Percentiles rank a stretch among this genome's conserved stretches.
Conservation (phyloP, 2,329 filamentous ascomycete species). For the Westerdykella ornata region DNA sequence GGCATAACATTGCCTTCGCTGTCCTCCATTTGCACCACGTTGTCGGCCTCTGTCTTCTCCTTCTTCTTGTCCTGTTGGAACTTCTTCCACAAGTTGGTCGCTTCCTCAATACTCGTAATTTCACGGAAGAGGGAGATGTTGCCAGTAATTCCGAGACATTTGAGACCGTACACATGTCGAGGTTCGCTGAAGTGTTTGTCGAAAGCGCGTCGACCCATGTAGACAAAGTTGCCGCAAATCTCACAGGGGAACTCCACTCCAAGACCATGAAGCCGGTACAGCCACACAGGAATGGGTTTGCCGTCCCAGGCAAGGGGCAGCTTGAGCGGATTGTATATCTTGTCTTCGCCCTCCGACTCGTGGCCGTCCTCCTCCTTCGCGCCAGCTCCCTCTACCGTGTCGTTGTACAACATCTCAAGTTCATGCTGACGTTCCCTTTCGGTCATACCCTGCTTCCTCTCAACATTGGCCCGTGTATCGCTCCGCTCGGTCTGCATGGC, state of each 20-base stretch:
- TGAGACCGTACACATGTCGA: conserved; percentile 85
- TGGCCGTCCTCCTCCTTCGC: conserved; percentile 60
- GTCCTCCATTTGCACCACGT: conserved; percentile 97
- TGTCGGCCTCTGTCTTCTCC: conserved; percentile 67
- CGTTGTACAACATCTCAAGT: conserved; percentile 73
- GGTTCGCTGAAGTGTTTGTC: conserved; percentile 98
- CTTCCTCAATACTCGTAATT: conserved; percentile 87
- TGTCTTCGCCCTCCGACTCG: conserved; percentile 60
- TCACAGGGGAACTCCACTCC: conserved; percentile 95
- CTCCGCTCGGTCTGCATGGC: conserved; percentile 81
- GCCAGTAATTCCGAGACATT: conserved; percentile 78
- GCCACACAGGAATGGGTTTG: conserved; percentile 97
- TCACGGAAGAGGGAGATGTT: conserved; percentile 88
- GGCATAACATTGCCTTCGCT: conserved; percentile 98
- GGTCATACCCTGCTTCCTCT: conserved; percentile 95
- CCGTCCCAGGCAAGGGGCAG: conserved; percentile 95
- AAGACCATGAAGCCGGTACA: conserved; percentile 92
- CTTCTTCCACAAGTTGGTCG: conserved; percentile 84
- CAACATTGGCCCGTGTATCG: conserved; percentile 89
- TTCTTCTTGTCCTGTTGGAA: conserved; percentile 79
- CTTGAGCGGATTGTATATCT: conserved; percentile 94
- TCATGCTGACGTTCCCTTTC: conserved; percentile 93
- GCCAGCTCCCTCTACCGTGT: conserved; percentile 46
- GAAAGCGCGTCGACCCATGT: conserved; percentile 92
- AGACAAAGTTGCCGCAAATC: conserved; percentile 97